phyloP scores from a whole-genome alignment of 805 yeast genomes.

The Ogataea nitratoaversa region DNA sequence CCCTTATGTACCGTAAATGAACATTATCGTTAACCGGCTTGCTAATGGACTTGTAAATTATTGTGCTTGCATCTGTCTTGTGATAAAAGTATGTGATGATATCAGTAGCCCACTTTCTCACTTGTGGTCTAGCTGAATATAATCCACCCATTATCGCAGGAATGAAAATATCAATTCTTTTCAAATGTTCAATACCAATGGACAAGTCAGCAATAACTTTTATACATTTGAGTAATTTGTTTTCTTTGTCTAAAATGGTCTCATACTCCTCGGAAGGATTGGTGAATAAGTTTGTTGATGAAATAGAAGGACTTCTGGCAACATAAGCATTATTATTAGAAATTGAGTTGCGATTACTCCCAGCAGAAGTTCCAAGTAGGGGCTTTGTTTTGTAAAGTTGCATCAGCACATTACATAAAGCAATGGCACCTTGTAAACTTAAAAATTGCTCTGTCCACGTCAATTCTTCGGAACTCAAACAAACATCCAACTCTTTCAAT shows the following conservation, averaged over 20 bases:
- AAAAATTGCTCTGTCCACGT: conserved; percentile 84
- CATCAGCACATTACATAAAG: conserved; percentile 67
- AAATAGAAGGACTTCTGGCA: neutral
- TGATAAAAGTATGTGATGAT: conserved; percentile 54
- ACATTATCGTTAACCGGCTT: conserved; percentile 31
- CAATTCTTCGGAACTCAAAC: conserved; percentile 73
- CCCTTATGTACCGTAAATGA: conserved; percentile 28
- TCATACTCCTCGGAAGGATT: conserved; percentile 30
- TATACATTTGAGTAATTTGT: conserved; percentile 72
- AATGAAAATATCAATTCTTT: conserved; percentile 48
- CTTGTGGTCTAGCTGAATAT: conserved; percentile 71
- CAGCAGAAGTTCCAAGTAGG: conserved; percentile 5
- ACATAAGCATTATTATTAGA: neutral
- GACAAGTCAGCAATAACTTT: conserved; percentile 71
- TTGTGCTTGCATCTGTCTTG: conserved; percentile 16
- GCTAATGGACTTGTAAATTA: conserved; percentile 24
- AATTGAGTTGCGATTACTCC: neutral
- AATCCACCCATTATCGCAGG: conserved; percentile 76
- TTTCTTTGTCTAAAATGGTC: conserved; percentile 57
- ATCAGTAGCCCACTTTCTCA: conserved; percentile 81
- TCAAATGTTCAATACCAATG: conserved; percentile 66
- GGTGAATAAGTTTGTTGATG: conserved; percentile 18
- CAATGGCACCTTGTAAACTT: conserved; percentile 83
- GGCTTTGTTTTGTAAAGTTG: conserved; percentile 33
- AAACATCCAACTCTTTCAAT: conserved; percentile 82